Base-by-base conservation (phyloP, 1,284 basidiomycete genomes). In the Thecaphora thlaspeos region DNA sequence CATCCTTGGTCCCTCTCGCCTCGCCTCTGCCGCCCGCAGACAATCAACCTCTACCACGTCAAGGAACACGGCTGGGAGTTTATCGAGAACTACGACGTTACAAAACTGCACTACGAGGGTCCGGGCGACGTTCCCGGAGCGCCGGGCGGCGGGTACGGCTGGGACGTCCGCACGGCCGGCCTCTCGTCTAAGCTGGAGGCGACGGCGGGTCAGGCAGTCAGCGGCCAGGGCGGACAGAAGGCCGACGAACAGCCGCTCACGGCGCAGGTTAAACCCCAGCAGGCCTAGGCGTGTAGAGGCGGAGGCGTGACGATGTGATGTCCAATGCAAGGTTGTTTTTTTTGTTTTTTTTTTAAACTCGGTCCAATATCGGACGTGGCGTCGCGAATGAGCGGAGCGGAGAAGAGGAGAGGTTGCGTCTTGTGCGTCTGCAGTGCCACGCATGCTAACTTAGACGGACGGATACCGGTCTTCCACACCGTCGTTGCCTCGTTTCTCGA, bases 1-100 rank as follows among this genome's bases (percentile, higher is more conserved):
- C 38, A 30, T 26, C 43, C 36, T 10, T 41, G 32, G 32, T 24
- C 17, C 15, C n/a, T 43, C 1, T 1, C 34, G 15, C 41, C 36
- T 5, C 32, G 17, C 10, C 32, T 34, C 17, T 10, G 17, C 32
- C 17, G 32, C 10, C 32, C 15, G 10, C 21, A 72, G 66, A 88
- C 90, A 3, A 88, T 90, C 81, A 98, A 98, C 81, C 83, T 98
- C 28, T 98, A 90, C 79, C 93, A 96, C 68, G 90, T 98, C 71
- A 88, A 90, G 77, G 88, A 95, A 79, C 84, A 90, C 58, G 95
- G 94, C 2, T 99, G 75, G 75, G 63, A 70, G 51, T 77, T 75
- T 48, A 73, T 76, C 42, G 71, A 43, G 41, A 77, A 77, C 61
- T 76, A 75, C 53, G 72, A 76, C 41, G 74, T 68, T 1, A 61